These are phyloP conservation scores for Chaetomium globosum DNA, from an alignment of 2,329 filamentous ascomycete genomes.

Conservation along the genomic window DNA sequence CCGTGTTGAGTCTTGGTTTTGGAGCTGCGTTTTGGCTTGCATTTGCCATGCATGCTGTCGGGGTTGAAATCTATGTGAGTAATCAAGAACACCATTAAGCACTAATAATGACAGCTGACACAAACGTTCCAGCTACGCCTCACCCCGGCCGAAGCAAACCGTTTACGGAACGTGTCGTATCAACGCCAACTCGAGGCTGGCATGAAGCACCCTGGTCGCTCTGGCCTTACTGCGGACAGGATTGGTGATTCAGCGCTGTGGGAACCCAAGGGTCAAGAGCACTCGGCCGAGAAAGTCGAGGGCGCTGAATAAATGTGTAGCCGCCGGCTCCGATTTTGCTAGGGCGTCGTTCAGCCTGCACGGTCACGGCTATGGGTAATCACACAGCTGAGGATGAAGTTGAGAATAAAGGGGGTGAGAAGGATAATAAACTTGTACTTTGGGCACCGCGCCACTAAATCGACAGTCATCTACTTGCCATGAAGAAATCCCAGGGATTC, in stretches of 20 bases:
- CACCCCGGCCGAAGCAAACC: conserved; percentile 57
- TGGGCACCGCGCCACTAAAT: neutral
- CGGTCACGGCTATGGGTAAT: neutral
- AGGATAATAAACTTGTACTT: neutral
- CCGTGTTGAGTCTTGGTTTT: conserved; percentile 52
- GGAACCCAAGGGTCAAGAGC: conserved; percentile 17
- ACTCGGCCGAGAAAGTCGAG: neutral
- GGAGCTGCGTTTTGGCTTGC: conserved; percentile 58
- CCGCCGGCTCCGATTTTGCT: neutral
- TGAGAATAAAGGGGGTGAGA: neutral
- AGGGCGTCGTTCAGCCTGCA: neutral
- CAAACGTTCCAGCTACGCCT: conserved; percentile 48
- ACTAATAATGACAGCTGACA: neutral
- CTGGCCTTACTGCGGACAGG: conserved; percentile 50
- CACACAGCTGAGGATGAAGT: neutral
- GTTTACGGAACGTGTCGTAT: conserved; percentile 59
- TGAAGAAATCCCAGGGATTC: conserved; percentile 14
- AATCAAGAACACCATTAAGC: neutral
- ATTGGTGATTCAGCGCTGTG: conserved; percentile 43
- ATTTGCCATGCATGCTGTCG: conserved; percentile 53
- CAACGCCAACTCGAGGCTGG: conserved; percentile 59
- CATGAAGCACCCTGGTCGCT: conserved; percentile 51
- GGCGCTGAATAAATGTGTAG: neutral
- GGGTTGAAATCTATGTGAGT: conserved; percentile 53
- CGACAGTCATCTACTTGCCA: neutral